Percentiles rank a stretch among this genome's conserved stretches.
Conservation (phyloP, 805 yeast genomes). For the Priceomyces castillae region DNA sequence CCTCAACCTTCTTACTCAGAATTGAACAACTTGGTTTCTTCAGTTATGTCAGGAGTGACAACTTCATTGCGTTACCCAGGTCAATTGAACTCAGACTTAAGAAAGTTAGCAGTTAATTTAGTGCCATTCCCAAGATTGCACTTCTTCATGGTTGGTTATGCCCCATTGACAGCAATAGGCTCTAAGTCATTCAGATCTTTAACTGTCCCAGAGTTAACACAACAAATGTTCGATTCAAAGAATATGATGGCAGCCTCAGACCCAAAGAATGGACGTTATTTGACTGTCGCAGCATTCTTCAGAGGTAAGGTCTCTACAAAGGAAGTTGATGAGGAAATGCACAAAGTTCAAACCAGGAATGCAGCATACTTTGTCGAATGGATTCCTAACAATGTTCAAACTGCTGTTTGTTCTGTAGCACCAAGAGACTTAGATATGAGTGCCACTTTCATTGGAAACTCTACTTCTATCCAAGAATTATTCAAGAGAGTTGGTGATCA, state of each 20-base stretch:
- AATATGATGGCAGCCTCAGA: slow-evolving; percentile 97
- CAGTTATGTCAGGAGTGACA: slow-evolving; percentile 94
- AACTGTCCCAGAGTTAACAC: slow-evolving; percentile 88
- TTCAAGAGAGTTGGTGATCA: slow-evolving; percentile 88
- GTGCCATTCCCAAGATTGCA: slow-evolving; percentile 95
- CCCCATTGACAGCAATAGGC: slow-evolving; percentile 81
- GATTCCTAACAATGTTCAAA: slow-evolving; percentile 95
- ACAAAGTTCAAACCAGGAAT: slow-evolving; percentile 76
- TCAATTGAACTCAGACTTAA: slow-evolving; percentile 86
- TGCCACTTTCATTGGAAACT: slow-evolving; percentile 90
- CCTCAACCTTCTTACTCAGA: slow-evolving; percentile 76
- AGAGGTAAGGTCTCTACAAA: slow-evolving; percentile 90
- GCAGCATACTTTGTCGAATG: slow-evolving; percentile 86
- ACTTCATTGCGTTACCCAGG: slow-evolving; percentile 94
- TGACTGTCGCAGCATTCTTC: slow-evolving; percentile 91
- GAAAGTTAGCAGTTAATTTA: slow-evolving; percentile 90
- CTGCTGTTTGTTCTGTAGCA: slow-evolving; percentile 89
- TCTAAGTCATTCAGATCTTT: slow-evolving; percentile 80
- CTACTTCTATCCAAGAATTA: slow-evolving; percentile 88
- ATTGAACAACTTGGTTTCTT: slow-evolving; percentile 77
- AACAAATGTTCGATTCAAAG: slow-evolving; percentile 87
- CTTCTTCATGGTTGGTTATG: slow-evolving; percentile 93
- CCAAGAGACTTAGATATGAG: slow-evolving; percentile 84
- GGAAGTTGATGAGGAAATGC: slow-evolving; percentile 94
- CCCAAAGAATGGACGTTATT: slow-evolving; percentile 85